Evolutionary conservation across 768 basidiomycete genomes (phyloP).

Genomic region (Xerocomellus dryophilus): DNA sequence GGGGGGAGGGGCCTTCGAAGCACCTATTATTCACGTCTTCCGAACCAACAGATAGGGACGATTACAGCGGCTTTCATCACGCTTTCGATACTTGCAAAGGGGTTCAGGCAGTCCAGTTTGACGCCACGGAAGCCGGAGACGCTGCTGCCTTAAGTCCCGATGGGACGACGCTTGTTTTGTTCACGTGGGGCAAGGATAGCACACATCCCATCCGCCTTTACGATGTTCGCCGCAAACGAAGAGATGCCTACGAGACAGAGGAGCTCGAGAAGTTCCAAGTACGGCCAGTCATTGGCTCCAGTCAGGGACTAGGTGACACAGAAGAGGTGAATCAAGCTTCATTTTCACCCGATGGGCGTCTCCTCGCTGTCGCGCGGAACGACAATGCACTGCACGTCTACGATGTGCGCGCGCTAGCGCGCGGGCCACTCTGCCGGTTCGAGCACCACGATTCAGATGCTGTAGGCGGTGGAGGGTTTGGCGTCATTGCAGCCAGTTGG

Average conservation of each 20-base stretch:
- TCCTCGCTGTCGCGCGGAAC: slow-evolving; percentile 56
- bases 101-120: slow-evolving; percentile 34
- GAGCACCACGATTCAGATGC: slow-evolving; percentile 41
- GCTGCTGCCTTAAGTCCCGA: slow-evolving; percentile 43
- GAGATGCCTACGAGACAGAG: slow-evolving; percentile 28
- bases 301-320: slow-evolving; percentile 9
- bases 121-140: slow-evolving; percentile 53
- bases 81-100: slow-evolving; percentile 43
- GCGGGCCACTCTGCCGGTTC: slow-evolving; percentile 47
- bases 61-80: slow-evolving; percentile 44
- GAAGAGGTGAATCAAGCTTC: slow-evolving; percentile 47
- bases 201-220: slow-evolving; percentile 47
- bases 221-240: slow-evolving; percentile 41
- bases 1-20: slow-evolving; percentile 46
- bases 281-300: not conserved
- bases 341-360: slow-evolving; percentile 61
- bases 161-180: slow-evolving; percentile 38
- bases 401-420: slow-evolving; percentile 52
- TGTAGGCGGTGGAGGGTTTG: slow-evolving; percentile 37
- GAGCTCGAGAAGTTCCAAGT: slow-evolving; percentile 36
- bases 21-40: slow-evolving; percentile 54
- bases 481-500: slow-evolving; percentile 55
- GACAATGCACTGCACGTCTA: slow-evolving; percentile 63
- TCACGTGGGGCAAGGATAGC: slow-evolving; percentile 26
- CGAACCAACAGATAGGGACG: slow-evolving; percentile 36